Evolutionary conservation across 805 yeast genomes (phyloP).

Genomic region (Teunomyces gatunensis): DNA sequence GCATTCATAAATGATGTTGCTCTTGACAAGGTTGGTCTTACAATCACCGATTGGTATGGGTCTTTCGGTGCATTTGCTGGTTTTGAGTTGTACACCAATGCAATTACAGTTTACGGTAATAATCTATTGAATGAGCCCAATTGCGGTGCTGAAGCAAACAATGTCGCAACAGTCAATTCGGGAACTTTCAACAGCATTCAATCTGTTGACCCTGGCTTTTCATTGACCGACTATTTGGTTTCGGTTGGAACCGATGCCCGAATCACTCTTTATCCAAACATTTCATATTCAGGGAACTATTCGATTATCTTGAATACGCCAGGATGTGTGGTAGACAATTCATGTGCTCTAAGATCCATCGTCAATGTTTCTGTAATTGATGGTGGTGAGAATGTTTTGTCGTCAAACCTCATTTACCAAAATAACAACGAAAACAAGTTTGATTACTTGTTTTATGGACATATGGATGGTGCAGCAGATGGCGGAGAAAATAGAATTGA

Average conservation of each 20-base stretch:
- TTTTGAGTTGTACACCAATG: conserved; percentile 62
- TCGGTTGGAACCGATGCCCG: conserved; percentile 27
- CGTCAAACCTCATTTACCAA: conserved; percentile 60
- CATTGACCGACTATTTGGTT: conserved; percentile 33
- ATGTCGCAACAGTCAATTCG: conserved; percentile 21
- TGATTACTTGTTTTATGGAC: conserved; percentile 74
- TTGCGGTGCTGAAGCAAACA: conserved; percentile 42
- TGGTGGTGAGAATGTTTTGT: conserved; percentile 42
- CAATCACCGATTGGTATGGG: conserved; percentile 70
- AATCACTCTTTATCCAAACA: conserved; percentile 58
- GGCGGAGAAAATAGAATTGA: conserved; percentile 32
- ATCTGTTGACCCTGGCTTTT: conserved; percentile 18
- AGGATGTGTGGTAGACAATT: conserved; percentile 68
- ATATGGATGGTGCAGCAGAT: conserved; percentile 45
- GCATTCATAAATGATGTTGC: conserved; percentile 68
- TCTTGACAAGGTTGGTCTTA: conserved; percentile 59
- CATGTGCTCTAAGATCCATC: conserved; percentile 70
- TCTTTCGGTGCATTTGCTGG: conserved; percentile 66
- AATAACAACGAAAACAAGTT: conserved; percentile 78
- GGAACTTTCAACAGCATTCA: conserved; percentile 32
- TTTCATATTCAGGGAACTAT: conserved; percentile 72
- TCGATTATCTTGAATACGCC: conserved; percentile 77
- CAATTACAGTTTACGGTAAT: conserved; percentile 69
- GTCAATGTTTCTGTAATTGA: conserved; percentile 71
- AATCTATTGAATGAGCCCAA: conserved; percentile 65